phyloP scores from a whole-genome alignment of 805 yeast species.

The Wickerhamomyces chambardii region DNA sequence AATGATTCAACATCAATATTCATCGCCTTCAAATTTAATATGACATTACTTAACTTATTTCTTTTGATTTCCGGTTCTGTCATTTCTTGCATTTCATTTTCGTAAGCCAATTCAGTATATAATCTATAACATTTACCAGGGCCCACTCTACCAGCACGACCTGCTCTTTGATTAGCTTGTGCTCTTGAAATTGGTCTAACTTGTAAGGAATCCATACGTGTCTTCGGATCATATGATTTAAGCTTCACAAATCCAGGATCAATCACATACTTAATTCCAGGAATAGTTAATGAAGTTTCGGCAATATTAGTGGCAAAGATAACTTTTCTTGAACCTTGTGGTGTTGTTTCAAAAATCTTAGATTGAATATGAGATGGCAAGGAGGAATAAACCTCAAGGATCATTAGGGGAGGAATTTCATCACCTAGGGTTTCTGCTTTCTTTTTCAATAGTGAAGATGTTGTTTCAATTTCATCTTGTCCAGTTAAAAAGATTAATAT shows the following conservation, averaged over 20 bases:
- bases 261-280: conserved; percentile 83
- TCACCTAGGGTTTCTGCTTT: conserved; percentile 61
- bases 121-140: conserved; percentile 92
- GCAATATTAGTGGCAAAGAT: conserved; percentile 95
- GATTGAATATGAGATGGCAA: conserved; percentile 88
- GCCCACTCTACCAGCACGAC: conserved; percentile 96
- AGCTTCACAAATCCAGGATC: conserved; percentile 95
- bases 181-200: conserved; percentile 90
- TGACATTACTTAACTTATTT: conserved; percentile 76
- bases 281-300: conserved; percentile 94
- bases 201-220: conserved; percentile 85
- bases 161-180: conserved; percentile 91
- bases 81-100: conserved; percentile 68
- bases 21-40: conserved; percentile 82
- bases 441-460: conserved; percentile 66
- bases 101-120: conserved; percentile 78
- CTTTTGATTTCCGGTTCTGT: conserved; percentile 90
- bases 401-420: conserved; percentile 53
- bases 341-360: conserved; percentile 83
- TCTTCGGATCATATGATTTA: conserved; percentile 77
- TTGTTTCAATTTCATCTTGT: conserved; percentile 90
- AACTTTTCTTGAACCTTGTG: conserved; percentile 74
- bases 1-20: conserved; percentile 73
- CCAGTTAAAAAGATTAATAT: conserved; percentile 82
- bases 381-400: conserved; percentile 86